Evolutionary conservation across 495 filamentous ascomycete genomes (phyloP).

Genomic region (Lophiostoma macrostomum): DNA sequence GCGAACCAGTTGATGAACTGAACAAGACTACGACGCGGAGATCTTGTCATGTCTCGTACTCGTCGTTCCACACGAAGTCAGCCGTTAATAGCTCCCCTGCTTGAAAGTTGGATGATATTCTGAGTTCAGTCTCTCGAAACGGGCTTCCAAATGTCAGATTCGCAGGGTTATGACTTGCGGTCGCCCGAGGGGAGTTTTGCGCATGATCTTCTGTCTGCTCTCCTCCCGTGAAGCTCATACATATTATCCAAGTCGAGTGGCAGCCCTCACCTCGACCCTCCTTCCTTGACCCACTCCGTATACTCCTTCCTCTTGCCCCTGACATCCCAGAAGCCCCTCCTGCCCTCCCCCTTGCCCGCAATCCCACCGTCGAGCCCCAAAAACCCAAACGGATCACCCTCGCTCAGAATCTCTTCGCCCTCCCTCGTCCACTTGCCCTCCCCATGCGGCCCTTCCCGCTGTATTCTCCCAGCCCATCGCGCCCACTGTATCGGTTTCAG

Average conservation of each 20-base stretch:
- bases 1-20: no score
- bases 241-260: background rate
- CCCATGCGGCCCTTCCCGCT: conserved; percentile 28
- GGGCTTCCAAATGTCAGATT: no score
- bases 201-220: no score
- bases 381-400: conserved; percentile 41
- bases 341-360: conserved; percentile 36
- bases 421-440: conserved; percentile 19
- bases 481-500: conserved; percentile 45
- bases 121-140: no score
- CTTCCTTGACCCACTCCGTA: conserved; percentile 41
- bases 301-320: conserved; percentile 44
- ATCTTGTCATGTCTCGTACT: no score
- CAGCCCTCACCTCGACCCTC: conserved; percentile 15
- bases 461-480: conserved; percentile 42
- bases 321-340: conserved; percentile 46
- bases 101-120: no score
- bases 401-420: conserved; percentile 32
- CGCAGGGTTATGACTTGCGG: no score
- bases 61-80: no score
- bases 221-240: background rate
- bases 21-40: no score
- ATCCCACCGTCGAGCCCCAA: conserved; percentile 20
- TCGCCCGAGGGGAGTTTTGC: no score
- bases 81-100: no score